A percentile compares a stretch with the other conserved stretches of the same genome.
These are phyloP conservation scores for Seiridium unicorne DNA, from an alignment of 2,329 filamentous ascomycete species.

Conservation along the genomic window DNA sequence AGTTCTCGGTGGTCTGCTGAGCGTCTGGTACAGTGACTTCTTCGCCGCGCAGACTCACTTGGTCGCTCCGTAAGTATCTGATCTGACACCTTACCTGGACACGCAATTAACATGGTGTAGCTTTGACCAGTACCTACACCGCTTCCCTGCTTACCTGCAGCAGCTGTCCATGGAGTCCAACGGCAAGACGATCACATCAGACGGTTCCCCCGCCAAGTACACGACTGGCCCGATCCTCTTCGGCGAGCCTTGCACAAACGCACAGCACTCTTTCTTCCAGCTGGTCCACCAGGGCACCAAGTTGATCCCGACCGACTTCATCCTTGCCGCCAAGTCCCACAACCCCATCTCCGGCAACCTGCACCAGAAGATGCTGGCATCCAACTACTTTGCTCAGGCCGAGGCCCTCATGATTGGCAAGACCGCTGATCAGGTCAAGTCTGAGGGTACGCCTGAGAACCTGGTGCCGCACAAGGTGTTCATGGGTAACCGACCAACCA, in stretches of 20 bases:
- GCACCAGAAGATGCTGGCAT: slow-evolving; percentile 94
- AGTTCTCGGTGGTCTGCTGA: slow-evolving; percentile 84
- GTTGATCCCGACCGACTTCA: slow-evolving; percentile 97
- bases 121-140: slow-evolving; percentile 98
- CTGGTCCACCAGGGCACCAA: slow-evolving; percentile 98
- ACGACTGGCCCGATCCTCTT: slow-evolving; percentile 95
- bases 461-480: slow-evolving; percentile 99
- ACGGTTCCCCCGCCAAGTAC: slow-evolving; percentile 90
- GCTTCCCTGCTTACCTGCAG: slow-evolving; percentile 98
- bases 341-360: slow-evolving; percentile 90
- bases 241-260: slow-evolving; percentile 97
- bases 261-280: slow-evolving; percentile 99
- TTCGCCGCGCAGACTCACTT: slow-evolving; percentile 98
- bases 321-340: slow-evolving; percentile 93
- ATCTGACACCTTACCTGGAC: not conserved
- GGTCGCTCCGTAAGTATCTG: slow-evolving; percentile 77
- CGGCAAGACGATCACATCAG: slow-evolving; percentile 93
- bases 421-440: slow-evolving; percentile 74
- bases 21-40: slow-evolving; percentile 99
- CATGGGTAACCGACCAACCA: slow-evolving; percentile 95
- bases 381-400: slow-evolving; percentile 87
- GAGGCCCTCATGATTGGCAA: slow-evolving; percentile 92
- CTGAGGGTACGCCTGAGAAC: slow-evolving; percentile 69
- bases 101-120: slow-evolving; percentile 35
- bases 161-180: slow-evolving; percentile 99